phyloP scores from a whole-genome alignment of 768 basidiomycete genomes.

The Amanita subjunquillea region DNA sequence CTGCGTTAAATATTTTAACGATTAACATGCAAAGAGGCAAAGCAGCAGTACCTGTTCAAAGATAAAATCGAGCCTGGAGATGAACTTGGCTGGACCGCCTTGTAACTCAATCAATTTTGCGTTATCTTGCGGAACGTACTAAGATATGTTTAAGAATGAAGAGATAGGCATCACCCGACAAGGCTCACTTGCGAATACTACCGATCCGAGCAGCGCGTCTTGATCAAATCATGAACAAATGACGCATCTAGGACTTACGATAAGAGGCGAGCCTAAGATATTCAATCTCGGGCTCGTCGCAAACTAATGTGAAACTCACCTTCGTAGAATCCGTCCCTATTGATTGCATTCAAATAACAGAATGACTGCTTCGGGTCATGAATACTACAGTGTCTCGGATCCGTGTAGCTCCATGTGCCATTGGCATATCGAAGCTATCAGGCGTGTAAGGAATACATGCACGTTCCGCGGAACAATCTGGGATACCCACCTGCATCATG shows the following conservation, averaged over 20 bases:
- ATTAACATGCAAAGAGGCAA: neutral
- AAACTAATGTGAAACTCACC: conserved; percentile 11
- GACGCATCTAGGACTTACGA: conserved; percentile 25
- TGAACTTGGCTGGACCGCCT: conserved; percentile 45
- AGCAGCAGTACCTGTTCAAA: conserved; percentile 33
- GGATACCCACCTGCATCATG: conserved; percentile 43
- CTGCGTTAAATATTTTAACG: conserved; percentile 14
- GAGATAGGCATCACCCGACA: neutral
- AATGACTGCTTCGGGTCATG: conserved; percentile 48
- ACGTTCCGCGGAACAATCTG: neutral
- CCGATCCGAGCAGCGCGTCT: neutral
- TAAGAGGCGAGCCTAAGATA: conserved; percentile 36
- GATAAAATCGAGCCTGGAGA: conserved; percentile 45
- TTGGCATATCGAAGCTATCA: conserved; percentile 43
- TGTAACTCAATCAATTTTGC: conserved; percentile 52
- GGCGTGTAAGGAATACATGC: neutral
- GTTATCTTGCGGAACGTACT: conserved; percentile 60
- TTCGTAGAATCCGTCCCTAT: conserved; percentile 58
- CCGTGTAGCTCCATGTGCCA: conserved; percentile 53
- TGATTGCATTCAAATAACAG: conserved; percentile 47
- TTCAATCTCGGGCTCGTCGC: neutral
- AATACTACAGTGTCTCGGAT: conserved; percentile 57
- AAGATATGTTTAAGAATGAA: neutral
- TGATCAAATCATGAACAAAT: neutral
- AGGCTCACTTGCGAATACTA: conserved; percentile 47